These are phyloP conservation scores for Holtermannia corniformis DNA, from an alignment of 768 basidiomycete genomes.

Conservation along the genomic window DNA sequence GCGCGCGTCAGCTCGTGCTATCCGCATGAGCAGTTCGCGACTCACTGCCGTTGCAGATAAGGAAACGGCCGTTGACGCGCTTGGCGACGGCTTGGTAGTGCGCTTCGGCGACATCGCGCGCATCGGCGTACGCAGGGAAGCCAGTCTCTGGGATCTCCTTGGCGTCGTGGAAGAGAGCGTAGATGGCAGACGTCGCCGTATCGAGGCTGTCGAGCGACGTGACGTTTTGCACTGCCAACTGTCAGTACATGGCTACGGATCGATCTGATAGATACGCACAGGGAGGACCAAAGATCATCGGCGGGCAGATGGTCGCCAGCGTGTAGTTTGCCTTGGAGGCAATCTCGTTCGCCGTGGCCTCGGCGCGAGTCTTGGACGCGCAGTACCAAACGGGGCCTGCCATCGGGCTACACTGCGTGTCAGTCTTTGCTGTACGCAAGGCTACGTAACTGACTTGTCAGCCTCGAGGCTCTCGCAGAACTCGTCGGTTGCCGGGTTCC, in stretches of 20 bases:
- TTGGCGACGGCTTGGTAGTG: conserved; percentile 10
- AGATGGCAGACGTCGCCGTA: not conserved
- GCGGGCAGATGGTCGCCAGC: conserved; percentile 21
- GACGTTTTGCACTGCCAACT: conserved; percentile 15
- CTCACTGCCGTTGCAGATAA: conserved; percentile 9
- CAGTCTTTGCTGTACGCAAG: not conserved
- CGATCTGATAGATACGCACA: not conserved
- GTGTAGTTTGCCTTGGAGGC: conserved; percentile 11
- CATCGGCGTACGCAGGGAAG: conserved; percentile 10
- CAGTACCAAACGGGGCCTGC: conserved; percentile 19
- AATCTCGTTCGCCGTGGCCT: conserved; percentile 17
- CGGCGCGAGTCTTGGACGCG: conserved; percentile 32
- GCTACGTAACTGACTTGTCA: conserved; percentile 11
- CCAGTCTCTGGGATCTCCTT: conserved; percentile 1
- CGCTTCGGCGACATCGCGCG: conserved; percentile 19
- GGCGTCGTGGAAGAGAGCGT: conserved; percentile 2
- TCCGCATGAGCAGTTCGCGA: not conserved
- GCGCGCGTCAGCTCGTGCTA: not conserved
- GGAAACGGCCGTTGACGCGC: conserved; percentile 8
- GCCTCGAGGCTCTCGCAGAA: conserved; percentile 12
- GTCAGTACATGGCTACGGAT: conserved; percentile 9
- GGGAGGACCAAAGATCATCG: conserved; percentile 10
- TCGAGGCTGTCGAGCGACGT: conserved; percentile 5
- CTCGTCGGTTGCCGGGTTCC: conserved; percentile 22
- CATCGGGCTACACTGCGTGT: not conserved